Percentiles rank a stretch among this genome's conserved stretches.
Conservation (phyloP, 2,329 filamentous ascomycete species). For the Geosmithia morbida region DNA sequence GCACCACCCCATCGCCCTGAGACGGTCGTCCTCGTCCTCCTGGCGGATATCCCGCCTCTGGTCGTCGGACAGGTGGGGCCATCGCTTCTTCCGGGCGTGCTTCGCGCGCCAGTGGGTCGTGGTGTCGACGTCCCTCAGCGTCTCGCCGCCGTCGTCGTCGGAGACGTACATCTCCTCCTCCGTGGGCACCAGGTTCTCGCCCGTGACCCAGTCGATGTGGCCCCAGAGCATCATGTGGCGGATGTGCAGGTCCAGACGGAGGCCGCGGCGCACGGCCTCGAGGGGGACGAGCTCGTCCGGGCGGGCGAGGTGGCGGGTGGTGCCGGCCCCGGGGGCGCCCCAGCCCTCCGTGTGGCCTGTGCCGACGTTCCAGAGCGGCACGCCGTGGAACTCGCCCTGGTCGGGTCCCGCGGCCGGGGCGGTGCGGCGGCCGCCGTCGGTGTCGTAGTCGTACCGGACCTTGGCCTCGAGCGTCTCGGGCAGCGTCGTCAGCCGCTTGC, state of each 20-base stretch:
- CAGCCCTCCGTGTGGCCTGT: constrained; percentile 38
- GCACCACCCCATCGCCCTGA: constrained; percentile 18
- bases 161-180: constrained; percentile 36
- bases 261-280: constrained; percentile 36
- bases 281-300: constrained; percentile 44
- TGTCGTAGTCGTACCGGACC: constrained; percentile 38
- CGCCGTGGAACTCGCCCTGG: constrained; percentile 26
- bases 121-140: constrained; percentile 16
- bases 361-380: constrained; percentile 38
- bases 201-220: constrained; percentile 36
- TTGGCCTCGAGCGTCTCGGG: constrained; percentile 41
- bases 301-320: constrained; percentile 27
- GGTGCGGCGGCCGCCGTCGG: background rate
- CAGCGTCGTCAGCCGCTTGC: constrained; percentile 31
- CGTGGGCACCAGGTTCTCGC: constrained; percentile 33
- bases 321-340: constrained; percentile 22
- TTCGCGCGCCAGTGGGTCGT: constrained; percentile 25
- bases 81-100: constrained; percentile 30
- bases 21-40: constrained; percentile 18
- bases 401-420: background rate
- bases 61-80: constrained; percentile 18
- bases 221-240: constrained; percentile 49
- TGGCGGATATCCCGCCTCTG: constrained; percentile 22
- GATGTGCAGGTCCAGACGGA: constrained; percentile 39
- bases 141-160: constrained; percentile 33